Conservation (phyloP, 2,329 filamentous ascomycete species). For the Penicillium nordicum region DNA sequence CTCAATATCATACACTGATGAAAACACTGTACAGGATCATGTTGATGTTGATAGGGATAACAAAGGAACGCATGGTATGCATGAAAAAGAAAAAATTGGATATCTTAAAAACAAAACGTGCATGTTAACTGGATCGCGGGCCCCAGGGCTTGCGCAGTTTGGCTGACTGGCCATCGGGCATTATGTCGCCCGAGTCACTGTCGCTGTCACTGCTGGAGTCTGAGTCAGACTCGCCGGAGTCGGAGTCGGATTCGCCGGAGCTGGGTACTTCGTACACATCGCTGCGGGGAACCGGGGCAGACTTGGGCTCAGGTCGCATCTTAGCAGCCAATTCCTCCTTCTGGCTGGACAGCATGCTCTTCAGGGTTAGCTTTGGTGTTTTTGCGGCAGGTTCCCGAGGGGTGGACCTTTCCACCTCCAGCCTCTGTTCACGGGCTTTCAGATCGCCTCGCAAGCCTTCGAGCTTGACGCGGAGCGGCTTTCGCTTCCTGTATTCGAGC, state of each 20-base stretch:
- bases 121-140: neutral
- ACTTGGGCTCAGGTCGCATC: neutral
- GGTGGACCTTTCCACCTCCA: neutral
- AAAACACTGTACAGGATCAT: neutral
- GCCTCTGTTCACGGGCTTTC: neutral
- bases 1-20: neutral
- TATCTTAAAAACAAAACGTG: neutral
- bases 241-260: neutral
- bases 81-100: neutral
- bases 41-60: neutral
- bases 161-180: neutral
- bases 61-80: neutral
- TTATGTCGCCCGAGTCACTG: conserved; percentile 4
- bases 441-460: neutral
- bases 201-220: neutral
- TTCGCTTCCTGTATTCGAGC: neutral
- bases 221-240: neutral
- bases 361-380: neutral
- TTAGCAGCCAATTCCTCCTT: neutral
- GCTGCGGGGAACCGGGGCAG: neutral
- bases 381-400: neutral
- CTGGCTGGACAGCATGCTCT: neutral
- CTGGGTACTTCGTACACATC: conserved; percentile 4
- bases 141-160: neutral
- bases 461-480: neutral